These are phyloP conservation scores for Aegilops bicornis DNA, from an alignment of 176 grass and related monocot species.

Conservation along the genomic window DNA sequence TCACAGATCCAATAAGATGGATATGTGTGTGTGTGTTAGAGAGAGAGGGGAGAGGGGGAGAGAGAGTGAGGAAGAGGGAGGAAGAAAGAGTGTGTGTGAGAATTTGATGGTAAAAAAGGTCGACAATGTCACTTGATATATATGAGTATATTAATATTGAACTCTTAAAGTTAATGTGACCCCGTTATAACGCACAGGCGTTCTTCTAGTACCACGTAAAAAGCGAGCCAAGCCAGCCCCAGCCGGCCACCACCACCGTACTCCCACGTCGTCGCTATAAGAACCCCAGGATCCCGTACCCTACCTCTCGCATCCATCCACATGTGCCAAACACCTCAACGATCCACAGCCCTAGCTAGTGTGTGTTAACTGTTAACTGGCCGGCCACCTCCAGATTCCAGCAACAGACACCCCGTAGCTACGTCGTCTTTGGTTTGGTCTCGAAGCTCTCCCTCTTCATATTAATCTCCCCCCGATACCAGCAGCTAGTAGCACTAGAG, in stretches of 20 bases:
- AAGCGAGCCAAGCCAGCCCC: background rate
- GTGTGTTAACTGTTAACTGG: background rate
- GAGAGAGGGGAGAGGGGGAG: too few species aligned
- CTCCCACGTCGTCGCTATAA: slow-evolving; percentile 57
- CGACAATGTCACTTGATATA: too few species aligned
- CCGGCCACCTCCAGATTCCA: slow-evolving; percentile 12
- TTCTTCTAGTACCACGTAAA: slow-evolving; percentile 38
- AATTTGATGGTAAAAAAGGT: too few species aligned
- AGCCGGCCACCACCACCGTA: background rate
- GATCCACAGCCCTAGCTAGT: slow-evolving; percentile 17
- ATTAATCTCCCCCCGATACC: slow-evolving; percentile 23
- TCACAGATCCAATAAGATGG: too few species aligned
- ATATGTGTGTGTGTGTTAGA: too few species aligned
- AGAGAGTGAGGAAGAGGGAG: too few species aligned
- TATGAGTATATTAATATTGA: too few species aligned
- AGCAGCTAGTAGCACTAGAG: background rate
- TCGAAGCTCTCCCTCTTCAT: slow-evolving; percentile 6
- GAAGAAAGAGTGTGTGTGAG: too few species aligned
- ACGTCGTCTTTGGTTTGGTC: slow-evolving; percentile 2
- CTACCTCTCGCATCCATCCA: slow-evolving; percentile 37
- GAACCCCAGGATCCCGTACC: slow-evolving; percentile 38
- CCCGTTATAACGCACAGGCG: too few species aligned
- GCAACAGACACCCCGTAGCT: slow-evolving; percentile 43
- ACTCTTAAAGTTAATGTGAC: too few species aligned
- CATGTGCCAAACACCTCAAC: background rate